Base-by-base conservation (phyloP, 192 early-diverging fungal species). In the Pilaira anomala region DNA sequence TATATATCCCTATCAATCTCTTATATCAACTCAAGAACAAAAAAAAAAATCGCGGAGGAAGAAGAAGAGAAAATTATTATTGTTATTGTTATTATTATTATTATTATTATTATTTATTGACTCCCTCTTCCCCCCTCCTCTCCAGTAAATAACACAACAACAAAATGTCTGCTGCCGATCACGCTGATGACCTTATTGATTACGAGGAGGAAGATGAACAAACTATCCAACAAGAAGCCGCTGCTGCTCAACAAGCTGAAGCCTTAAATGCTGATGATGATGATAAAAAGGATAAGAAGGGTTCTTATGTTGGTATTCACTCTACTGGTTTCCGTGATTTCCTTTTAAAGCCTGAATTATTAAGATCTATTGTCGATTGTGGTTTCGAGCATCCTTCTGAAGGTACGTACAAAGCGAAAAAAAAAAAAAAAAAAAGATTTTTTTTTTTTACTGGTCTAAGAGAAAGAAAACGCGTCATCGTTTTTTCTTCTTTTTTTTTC, bases 331-430 rank as follows among this genome's bases (percentile, higher is more conserved):
- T 98, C 89, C 83, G 93, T 73, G 96, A 98, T 74, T 97, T 98
- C 69, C 73, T 98, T 63, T 84, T 98, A 74, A 95, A 95, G 86
- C 95, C 96, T 5, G 96, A 98, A 75, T 80, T 98, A 33, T 69
- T 94, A 49, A 87, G 94, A 51, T 91, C 94, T 60, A 98, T 97
- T 66, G 93, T 90, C 22, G 96, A 98, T 78, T 98, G 95, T 65
- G 96, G 96, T 81, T 98, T 98, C 69, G 96, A 98, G 82, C 96
- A 98, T 81, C 96, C 96, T 44, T 94, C 91, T 57, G 94, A 98
- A 84, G 91, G 87, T 89, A 73, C 41, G 53, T 39, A 58, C 2
- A 26, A 3, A 54, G 25, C 28, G 2, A 28, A 19, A 3, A 60
- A n/a, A 21, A 22, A 7, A 28, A 25, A 16, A 2, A 22, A 7